phyloP scores from a whole-genome alignment of 345 rosid species.

The Syzygium grande region DNA sequence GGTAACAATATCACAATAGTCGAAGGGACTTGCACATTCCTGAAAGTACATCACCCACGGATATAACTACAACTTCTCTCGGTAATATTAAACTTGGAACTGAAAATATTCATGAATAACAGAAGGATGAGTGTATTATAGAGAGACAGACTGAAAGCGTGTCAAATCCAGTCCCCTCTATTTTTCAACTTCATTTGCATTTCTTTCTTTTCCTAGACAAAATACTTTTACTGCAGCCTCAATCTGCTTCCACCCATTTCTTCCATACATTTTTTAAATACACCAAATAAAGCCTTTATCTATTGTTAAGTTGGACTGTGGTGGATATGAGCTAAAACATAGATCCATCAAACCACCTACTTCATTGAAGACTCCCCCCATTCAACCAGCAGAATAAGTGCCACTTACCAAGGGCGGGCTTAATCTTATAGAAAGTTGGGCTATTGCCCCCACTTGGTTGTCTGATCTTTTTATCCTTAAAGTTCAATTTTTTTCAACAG shows the following conservation, averaged over 20 bases:
- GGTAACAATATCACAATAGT: constrained; percentile 84
- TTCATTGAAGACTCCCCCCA: not conserved
- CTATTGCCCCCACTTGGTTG: not conserved
- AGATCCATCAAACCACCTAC: not conserved
- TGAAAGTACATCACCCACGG: constrained; percentile 4
- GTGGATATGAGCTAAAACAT: not conserved
- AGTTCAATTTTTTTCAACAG: not conserved
- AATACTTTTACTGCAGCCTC: not conserved
- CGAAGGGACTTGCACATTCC: constrained; percentile 75
- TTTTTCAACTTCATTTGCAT: not conserved
- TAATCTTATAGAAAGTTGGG: not conserved
- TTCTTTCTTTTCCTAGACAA: not conserved
- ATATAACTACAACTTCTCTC: not conserved
- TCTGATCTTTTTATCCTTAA: not conserved
- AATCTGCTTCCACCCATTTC: not conserved
- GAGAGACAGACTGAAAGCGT: not conserved
- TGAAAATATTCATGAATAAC: not conserved
- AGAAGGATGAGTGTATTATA: not conserved
- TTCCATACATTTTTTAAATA: not conserved
- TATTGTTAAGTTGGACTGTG: not conserved
- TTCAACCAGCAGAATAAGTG: not conserved
- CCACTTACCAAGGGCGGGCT: not conserved
- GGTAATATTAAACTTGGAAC: not conserved
- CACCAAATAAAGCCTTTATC: not conserved
- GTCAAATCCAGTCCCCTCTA: not conserved